phyloP scores from a whole-genome alignment of 176 grass and related monocot species.

The Raddia distichophylla region DNA sequence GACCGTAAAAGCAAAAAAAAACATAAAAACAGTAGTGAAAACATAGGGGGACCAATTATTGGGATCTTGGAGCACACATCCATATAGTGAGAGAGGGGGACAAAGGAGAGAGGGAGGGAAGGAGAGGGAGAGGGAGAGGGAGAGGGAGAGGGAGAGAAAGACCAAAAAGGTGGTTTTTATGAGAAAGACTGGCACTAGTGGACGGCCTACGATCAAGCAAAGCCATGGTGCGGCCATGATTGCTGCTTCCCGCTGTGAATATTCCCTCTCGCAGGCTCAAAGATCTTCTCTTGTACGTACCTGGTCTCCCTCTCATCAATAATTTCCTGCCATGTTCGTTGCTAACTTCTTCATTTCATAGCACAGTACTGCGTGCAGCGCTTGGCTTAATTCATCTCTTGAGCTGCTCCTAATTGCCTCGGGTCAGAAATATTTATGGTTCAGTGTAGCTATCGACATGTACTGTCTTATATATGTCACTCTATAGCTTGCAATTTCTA shows the following conservation, averaged over 20 bases:
- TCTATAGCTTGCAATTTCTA: too few relatives aligned
- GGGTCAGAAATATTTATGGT: too few relatives aligned
- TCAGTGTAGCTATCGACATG: too few relatives aligned
- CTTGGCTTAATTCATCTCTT: too few relatives aligned
- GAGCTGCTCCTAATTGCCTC: too few relatives aligned
- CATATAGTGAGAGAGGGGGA: not conserved
- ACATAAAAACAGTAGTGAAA: not conserved
- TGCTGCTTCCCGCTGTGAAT: constrained; percentile 34
- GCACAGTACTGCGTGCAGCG: too few relatives aligned
- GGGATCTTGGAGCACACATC: not conserved
- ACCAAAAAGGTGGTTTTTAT: constrained; percentile 37
- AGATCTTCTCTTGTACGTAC: not conserved
- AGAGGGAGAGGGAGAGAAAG: not conserved
- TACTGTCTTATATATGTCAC: too few relatives aligned
- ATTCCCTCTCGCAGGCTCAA: constrained; percentile 28
- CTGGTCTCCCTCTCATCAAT: not conserved
- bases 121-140: too few relatives aligned
- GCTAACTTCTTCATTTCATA: too few relatives aligned
- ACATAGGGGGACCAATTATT: constrained; percentile 12
- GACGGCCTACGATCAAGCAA: constrained; percentile 8
- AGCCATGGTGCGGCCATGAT: constrained; percentile 41
- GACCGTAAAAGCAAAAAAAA: not conserved
- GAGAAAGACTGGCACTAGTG: constrained; percentile 35
- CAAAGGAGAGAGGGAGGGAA: too few relatives aligned
- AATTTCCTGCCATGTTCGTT: not conserved